Percentiles rank a stretch among this genome's conserved stretches.
phyloP scores from a whole-genome alignment of 768 basidiomycete genomes.

The Phlegmacium glaucopus region DNA sequence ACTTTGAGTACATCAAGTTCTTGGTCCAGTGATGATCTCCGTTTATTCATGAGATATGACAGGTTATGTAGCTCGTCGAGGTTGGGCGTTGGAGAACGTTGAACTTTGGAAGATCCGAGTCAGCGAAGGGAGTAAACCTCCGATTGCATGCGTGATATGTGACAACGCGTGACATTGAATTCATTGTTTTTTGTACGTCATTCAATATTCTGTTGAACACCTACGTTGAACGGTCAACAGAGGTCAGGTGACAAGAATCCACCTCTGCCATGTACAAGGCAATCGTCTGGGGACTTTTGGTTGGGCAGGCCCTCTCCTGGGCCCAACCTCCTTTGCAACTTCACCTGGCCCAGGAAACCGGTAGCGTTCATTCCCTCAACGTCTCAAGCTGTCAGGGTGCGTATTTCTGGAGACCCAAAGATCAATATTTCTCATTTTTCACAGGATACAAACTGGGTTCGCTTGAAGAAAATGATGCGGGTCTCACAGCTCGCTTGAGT shows the following conservation, averaged over 20 bases:
- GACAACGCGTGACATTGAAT: background rate
- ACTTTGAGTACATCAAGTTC: slow-evolving; percentile 35
- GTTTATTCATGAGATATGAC: slow-evolving; percentile 24
- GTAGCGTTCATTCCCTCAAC: slow-evolving; percentile 3
- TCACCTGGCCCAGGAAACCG: too few species aligned
- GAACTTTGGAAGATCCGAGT: too few species aligned
- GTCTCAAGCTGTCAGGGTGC: slow-evolving; percentile 16
- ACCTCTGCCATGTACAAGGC: too few species aligned
- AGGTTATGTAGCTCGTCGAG: background rate
- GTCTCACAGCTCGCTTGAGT: slow-evolving; percentile 51
- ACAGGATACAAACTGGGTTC: slow-evolving; percentile 53
- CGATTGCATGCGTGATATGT: background rate
- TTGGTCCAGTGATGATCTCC: slow-evolving; percentile 23
- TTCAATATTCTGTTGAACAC: too few species aligned
- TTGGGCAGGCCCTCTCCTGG: too few species aligned
- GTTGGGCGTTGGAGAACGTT: too few species aligned
- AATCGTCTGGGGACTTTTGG: too few species aligned
- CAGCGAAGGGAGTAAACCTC: too few species aligned
- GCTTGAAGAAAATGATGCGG: slow-evolving; percentile 39
- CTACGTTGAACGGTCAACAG: too few species aligned
- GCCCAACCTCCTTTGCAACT: too few species aligned
- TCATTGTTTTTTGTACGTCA: background rate
- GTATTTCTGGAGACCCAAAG: slow-evolving; percentile 8
- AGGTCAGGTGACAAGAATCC: too few species aligned
- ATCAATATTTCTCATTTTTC: background rate